phyloP scores from a whole-genome alignment of 2,329 filamentous ascomycete genomes.

The Fusarium nanum region DNA sequence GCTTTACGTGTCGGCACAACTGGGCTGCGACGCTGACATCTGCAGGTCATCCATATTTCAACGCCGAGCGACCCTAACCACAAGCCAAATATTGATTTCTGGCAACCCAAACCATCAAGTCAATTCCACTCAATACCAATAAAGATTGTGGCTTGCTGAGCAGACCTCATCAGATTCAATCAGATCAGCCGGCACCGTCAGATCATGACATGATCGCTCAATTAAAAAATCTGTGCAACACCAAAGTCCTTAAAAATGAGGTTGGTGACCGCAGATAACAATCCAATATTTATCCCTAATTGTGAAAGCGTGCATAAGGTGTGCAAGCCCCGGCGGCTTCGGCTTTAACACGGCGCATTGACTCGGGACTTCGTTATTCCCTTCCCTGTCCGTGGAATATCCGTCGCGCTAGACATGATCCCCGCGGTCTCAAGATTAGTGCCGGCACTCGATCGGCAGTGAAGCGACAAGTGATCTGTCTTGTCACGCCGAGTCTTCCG shows the following conservation, averaged over 20 bases:
- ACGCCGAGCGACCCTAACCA: rapidly evolving
- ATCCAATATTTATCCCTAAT: not conserved
- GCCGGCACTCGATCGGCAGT: not conserved
- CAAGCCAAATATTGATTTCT: not conserved
- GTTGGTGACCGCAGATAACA: not conserved
- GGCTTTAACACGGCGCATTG: not conserved
- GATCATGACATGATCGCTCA: not conserved
- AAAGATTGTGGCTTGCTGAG: not conserved
- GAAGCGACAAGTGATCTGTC: rapidly evolving
- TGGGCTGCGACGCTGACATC: not conserved
- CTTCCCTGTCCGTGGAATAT: not conserved
- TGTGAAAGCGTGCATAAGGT: not conserved
- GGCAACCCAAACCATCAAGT: not conserved
- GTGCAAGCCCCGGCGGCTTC: no score
- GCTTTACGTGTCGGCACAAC: rapidly evolving
- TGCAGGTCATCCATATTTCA: not conserved
- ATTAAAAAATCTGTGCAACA: not conserved
- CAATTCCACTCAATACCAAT: no score
- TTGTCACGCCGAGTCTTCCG: rapidly evolving
- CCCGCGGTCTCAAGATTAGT: not conserved
- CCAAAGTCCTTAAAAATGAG: not conserved
- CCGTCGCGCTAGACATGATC: no score
- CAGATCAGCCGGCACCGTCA: not conserved
- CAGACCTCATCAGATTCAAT: rapidly evolving
- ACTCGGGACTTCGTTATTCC: not conserved